phyloP scores from a whole-genome alignment of 257 asterid genomes.

The Anisodus acutangulus region DNA sequence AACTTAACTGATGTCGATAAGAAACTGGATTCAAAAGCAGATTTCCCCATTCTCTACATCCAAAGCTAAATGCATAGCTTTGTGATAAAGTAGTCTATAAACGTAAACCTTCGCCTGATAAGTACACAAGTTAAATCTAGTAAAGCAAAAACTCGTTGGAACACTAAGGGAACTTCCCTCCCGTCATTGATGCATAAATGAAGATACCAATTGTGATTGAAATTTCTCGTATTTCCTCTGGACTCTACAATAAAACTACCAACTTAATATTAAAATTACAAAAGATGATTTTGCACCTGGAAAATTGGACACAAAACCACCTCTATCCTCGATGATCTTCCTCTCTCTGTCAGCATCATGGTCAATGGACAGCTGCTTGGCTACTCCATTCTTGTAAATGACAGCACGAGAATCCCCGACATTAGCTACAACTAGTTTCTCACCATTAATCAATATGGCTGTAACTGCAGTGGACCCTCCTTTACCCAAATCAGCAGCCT shows the following conservation, averaged over 20 bases:
- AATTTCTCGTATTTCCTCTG: neutral
- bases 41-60: neutral
- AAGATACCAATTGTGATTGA: neutral
- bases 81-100: neutral
- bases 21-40: neutral
- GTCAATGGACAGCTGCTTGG: slow-evolving; percentile 84
- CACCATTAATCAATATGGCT: slow-evolving; percentile 76
- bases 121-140: neutral
- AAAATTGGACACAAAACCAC: slow-evolving; percentile 79
- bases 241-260: neutral
- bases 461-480: slow-evolving; percentile 98
- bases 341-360: slow-evolving; percentile 83
- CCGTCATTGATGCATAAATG: neutral
- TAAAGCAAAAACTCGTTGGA: neutral
- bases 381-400: slow-evolving; percentile 73
- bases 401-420: slow-evolving; percentile 98
- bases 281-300: slow-evolving; percentile 59
- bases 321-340: slow-evolving; percentile 71
- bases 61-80: neutral
- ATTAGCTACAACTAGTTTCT: slow-evolving; percentile 83
- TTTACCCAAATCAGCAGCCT: slow-evolving; percentile 72
- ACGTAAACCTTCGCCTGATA: neutral
- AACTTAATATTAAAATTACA: neutral
- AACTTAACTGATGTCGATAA: neutral
- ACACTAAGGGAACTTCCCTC: neutral